Evolutionary conservation across 257 asterid genomes (phyloP), one percentile per base, ranked within the genome.

Genomic region (Mentha longifolia): DNA sequence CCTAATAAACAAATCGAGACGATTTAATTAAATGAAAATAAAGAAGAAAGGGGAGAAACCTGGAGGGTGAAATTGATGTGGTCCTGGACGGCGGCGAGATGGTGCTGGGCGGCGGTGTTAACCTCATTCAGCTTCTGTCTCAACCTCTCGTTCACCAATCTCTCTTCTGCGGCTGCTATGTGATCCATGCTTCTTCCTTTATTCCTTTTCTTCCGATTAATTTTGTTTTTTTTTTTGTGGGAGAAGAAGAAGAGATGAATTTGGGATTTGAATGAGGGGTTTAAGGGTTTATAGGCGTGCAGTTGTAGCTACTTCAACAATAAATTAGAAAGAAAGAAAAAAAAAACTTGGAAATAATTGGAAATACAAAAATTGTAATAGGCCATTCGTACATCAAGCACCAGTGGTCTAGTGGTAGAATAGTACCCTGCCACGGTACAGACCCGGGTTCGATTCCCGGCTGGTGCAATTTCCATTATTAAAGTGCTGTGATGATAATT

Each of bases 361-460:
- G n/a, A n/a, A n/a, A n/a, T n/a, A n/a, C n/a, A n/a, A n/a, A n/a
- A n/a, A n/a, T n/a, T n/a, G n/a, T n/a, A n/a, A n/a, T n/a, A n/a
- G n/a, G n/a, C n/a, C n/a, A n/a, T n/a, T n/a, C n/a, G n/a, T n/a
- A 7, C 8, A 15, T 41, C 15, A 15, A 22, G 92, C 92, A 87
- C 89, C 85, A 88, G 92, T 87, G 96, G 96, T 89, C 92, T 85
- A 85, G 92, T 89, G 90, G 90, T 87, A 87, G 90, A 87, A 87
- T 89, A 89, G 86, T 89, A 91, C 95, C 92, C 98, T 89, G 95
- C 96, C 92, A 93, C 91, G 92, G 95, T 91, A 88, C 95, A 89
- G 93, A 89, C 90, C 96, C 97, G 89, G 96, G 93, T 91, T 94
- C 90, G 92, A 86, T 88, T 91, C 96, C 92, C 95, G 89, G 96